These are phyloP conservation scores for Zostera marina DNA, from an alignment of 116 monocot genomes.

Conservation along the genomic window DNA sequence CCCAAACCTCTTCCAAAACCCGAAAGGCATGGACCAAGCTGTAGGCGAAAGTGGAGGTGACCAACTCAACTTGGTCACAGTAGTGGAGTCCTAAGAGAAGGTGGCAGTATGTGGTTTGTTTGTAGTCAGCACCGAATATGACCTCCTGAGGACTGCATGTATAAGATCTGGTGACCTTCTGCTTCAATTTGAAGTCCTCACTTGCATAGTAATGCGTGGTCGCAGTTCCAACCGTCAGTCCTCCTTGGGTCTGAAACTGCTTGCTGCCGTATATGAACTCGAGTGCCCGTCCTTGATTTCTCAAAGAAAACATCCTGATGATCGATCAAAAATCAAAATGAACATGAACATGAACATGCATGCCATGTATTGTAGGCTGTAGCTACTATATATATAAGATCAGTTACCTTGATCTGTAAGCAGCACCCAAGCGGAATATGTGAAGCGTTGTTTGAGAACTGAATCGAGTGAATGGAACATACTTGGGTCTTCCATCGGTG, in stretches of 20 bases:
- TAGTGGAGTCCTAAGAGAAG: conserved; percentile 46
- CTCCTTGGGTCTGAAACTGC: conserved; percentile 30
- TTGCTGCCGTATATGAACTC: conserved; percentile 68
- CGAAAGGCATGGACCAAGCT: conserved; percentile 47
- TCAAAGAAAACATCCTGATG: conserved; percentile 14
- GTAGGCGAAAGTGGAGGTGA: conserved; percentile 58
- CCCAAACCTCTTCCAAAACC: conserved; percentile 40
- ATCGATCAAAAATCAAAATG: neutral
- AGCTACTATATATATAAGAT: neutral
- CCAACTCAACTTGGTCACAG: conserved; percentile 29
- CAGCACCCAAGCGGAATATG: conserved; percentile 28
- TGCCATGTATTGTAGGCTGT: no score
- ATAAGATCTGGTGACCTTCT: conserved; percentile 12
- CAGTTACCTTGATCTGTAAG: conserved; percentile 33
- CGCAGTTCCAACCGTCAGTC: conserved; percentile 24
- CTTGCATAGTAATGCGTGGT: conserved; percentile 42
- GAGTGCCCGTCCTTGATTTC: conserved; percentile 22
- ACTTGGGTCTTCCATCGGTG: conserved; percentile 41
- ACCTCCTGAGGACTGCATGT: conserved; percentile 50
- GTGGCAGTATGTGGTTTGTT: conserved; percentile 58
- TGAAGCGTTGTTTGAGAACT: conserved; percentile 31
- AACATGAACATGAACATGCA: no score
- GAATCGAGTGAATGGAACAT: conserved; percentile 37
- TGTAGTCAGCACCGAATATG: conserved; percentile 34
- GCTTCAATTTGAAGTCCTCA: conserved; percentile 39